Conservation (phyloP, 2,329 filamentous ascomycete genomes). For the Colletotrichum camelliae region DNA sequence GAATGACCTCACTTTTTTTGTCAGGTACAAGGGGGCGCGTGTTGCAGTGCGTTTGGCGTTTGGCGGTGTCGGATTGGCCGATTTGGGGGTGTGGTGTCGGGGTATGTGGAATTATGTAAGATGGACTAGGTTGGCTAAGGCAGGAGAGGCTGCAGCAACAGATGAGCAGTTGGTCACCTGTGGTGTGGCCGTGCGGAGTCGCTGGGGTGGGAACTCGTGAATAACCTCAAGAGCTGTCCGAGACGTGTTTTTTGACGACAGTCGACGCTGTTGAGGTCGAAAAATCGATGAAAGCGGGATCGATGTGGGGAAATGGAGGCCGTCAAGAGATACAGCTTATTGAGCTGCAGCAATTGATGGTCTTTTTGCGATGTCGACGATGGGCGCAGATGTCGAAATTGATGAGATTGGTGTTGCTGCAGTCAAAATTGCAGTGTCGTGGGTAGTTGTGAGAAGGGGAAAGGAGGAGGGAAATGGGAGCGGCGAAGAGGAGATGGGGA, state of each 20-base stretch:
- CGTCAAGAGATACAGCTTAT: conserved; percentile 32
- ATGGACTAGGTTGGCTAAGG: conserved; percentile 11
- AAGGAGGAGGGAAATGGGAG: conserved; percentile 29
- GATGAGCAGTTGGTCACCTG: conserved; percentile 19
- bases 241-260: conserved; percentile 20
- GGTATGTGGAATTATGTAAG: conserved; percentile 21
- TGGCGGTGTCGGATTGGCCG: conserved; percentile 12
- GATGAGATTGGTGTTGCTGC: conserved; percentile 41
- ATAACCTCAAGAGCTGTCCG: conserved; percentile 26
- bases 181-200: conserved; percentile 23
- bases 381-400: conserved; percentile 35
- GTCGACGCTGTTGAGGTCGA: neutral
- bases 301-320: conserved; percentile 24
- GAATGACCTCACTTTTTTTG: conserved; percentile 24
- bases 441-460: conserved; percentile 33
- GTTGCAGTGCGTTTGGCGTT: conserved; percentile 8
- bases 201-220: conserved; percentile 21
- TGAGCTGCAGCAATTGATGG: conserved; percentile 37
- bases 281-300: conserved; percentile 28
- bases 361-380: conserved; percentile 38
- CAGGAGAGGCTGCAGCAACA: conserved; percentile 13
- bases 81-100: neutral
- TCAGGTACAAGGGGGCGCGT: conserved; percentile 5
- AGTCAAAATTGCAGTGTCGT: conserved; percentile 40
- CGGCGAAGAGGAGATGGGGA: conserved; percentile 47